These are phyloP conservation scores for Physcomitrellopsis africana DNA, from an alignment of 225 moss, liverwort and hornwort species.

Conservation along the genomic window DNA sequence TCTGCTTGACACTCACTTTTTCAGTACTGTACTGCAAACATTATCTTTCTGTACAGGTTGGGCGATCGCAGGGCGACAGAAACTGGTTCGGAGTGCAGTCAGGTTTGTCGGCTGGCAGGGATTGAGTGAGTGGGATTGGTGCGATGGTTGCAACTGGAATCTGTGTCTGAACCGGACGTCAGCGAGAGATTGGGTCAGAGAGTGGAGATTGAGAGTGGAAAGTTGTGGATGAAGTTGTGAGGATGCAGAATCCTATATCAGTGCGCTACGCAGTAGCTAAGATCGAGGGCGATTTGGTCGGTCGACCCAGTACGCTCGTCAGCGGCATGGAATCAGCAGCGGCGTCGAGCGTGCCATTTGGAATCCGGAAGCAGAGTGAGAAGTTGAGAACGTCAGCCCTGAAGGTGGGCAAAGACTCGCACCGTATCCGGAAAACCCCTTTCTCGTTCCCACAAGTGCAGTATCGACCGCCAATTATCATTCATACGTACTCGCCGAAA, in stretches of 20 bases:
- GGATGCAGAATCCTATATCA: constrained; percentile 49
- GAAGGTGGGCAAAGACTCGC: constrained; percentile 55
- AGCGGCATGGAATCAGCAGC: neutral
- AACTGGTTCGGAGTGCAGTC: neutral
- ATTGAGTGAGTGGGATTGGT: constrained; percentile 17
- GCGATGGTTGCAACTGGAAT: constrained; percentile 34
- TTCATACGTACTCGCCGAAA: constrained; percentile 91
- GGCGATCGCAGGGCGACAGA: too few relatives aligned
- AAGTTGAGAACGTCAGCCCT: constrained; percentile 31
- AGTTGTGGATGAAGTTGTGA: constrained; percentile 8
- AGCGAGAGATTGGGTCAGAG: too few relatives aligned
- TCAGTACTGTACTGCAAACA: constrained; percentile 15
- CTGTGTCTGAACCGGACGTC: constrained; percentile 20
- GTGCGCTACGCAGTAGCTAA: constrained; percentile 47
- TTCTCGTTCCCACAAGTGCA: constrained; percentile 73
- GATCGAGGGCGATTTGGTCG: constrained; percentile 38
- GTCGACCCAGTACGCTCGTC: neutral
- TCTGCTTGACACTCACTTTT: constrained; percentile 33
- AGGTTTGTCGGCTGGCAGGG: constrained; percentile 47
- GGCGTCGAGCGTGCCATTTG: constrained; percentile 31
- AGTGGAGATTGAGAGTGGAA: neutral
- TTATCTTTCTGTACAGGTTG: constrained; percentile 23
- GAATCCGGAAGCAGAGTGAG: constrained; percentile 42
- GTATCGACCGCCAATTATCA: constrained; percentile 78
- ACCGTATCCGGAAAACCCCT: constrained; percentile 62